phyloP scores from a whole-genome alignment of 306 rosid genomes.

The Quercus rubra region DNA sequence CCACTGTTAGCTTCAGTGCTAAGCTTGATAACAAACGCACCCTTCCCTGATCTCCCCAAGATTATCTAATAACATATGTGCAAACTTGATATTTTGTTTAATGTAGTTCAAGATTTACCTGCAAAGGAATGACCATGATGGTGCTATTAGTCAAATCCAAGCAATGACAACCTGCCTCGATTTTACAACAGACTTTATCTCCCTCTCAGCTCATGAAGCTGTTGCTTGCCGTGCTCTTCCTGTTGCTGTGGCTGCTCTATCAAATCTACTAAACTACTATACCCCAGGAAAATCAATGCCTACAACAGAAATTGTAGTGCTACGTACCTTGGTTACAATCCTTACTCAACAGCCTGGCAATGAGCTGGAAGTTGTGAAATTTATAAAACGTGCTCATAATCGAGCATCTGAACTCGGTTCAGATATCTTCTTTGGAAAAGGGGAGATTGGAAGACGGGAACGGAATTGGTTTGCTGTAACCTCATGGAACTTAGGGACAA shows the following conservation, averaged over 20 bases:
- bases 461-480: conserved; percentile 86
- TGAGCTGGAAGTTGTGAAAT: conserved; percentile 59
- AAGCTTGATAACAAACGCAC: not conserved
- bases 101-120: conserved; percentile 86
- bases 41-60: conserved; percentile 20
- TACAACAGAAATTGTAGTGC: conserved; percentile 66
- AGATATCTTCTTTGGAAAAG: conserved; percentile 75
- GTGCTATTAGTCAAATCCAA: conserved; percentile 72
- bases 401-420: conserved; percentile 67
- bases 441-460: conserved; percentile 83
- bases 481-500: conserved; percentile 86
- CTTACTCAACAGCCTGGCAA: conserved; percentile 67
- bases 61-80: not conserved
- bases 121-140: conserved; percentile 65
- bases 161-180: conserved; percentile 82
- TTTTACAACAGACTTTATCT: conserved; percentile 80
- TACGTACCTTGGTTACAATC: conserved; percentile 80
- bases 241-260: conserved; percentile 75
- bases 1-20: not conserved
- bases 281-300: conserved; percentile 72
- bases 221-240: conserved; percentile 83
- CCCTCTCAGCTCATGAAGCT: conserved; percentile 97
- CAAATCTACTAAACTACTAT: conserved; percentile 63
- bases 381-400: conserved; percentile 50
- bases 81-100: conserved; percentile 17